These are phyloP conservation scores for Wickerhamiella bombiphila DNA, from an alignment of 805 yeast genomes.

Conservation along the genomic window DNA sequence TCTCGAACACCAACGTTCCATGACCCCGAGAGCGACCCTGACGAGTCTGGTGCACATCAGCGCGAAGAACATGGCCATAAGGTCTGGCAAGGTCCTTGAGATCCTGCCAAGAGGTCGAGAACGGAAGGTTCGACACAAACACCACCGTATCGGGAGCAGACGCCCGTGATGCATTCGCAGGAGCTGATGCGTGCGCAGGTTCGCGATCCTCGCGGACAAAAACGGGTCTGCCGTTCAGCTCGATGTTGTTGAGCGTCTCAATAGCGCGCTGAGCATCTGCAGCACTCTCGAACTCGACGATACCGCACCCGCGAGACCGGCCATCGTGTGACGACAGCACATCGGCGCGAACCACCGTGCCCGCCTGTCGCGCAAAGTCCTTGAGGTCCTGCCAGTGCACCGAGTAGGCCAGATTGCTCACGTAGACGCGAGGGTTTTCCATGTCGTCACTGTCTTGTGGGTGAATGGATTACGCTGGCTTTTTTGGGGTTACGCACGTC, in stretches of 20 bases:
- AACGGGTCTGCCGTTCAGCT: conserved; percentile 58
- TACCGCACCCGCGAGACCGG: conserved; percentile 40
- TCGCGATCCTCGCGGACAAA: conserved; percentile 85
- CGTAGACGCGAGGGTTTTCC: conserved; percentile 27
- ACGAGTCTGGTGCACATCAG: conserved; percentile 54
- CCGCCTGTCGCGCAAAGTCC: conserved; percentile 66
- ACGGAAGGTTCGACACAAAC: conserved; percentile 73
- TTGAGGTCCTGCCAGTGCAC: conserved; percentile 38
- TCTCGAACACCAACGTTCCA: conserved; percentile 63
- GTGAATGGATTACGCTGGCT: too few species aligned
- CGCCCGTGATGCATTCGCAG: conserved; percentile 6
- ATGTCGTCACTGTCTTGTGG: too few species aligned
- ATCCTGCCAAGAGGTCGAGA: conserved; percentile 67
- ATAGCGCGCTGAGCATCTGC: conserved; percentile 64
- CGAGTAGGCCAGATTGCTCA: conserved; percentile 29
- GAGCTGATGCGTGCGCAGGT: conserved; percentile 30
- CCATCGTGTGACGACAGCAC: conserved; percentile 59
- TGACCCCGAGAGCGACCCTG: conserved; percentile 73
- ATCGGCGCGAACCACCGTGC: conserved; percentile 72
- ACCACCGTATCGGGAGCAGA: conserved; percentile 24
- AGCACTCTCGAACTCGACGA: conserved; percentile 61
- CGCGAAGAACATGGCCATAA: conserved; percentile 65
- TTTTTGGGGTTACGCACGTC: too few species aligned
- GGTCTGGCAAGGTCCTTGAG: conserved; percentile 70
- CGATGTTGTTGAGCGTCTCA: conserved; percentile 47